Evolutionary conservation across 2,329 filamentous ascomycete genomes (phyloP).

Genomic region (Colletotrichum paranaense): DNA sequence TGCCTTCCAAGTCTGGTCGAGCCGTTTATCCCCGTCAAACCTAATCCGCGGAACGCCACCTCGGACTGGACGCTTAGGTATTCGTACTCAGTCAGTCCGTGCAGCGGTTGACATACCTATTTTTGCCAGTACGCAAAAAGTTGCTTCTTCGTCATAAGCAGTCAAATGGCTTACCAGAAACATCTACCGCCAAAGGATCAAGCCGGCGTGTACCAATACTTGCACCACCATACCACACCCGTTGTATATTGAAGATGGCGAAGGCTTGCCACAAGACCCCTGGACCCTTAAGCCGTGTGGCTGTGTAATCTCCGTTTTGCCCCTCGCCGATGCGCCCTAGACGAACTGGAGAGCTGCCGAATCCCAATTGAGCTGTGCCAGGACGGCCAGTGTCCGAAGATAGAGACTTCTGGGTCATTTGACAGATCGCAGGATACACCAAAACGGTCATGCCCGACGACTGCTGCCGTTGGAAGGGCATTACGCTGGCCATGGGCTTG

Average conservation of each 20-base stretch:
- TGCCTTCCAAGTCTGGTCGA: not conserved
- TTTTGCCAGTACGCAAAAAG: not conserved
- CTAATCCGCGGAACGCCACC: not conserved
- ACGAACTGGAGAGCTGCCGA: conserved; percentile 3
- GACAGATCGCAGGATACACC: not conserved
- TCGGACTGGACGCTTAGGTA: not conserved
- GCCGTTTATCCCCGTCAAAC: not conserved
- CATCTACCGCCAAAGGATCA: not conserved
- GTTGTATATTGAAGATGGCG: conserved; percentile 39
- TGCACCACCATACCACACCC: not conserved
- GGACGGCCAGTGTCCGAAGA: conserved; percentile 15
- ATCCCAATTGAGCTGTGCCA: conserved; percentile 11
- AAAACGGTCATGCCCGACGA: conserved; percentile 3
- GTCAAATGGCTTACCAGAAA: not conserved
- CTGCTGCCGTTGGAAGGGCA: too few relatives aligned
- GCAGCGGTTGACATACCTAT: not conserved
- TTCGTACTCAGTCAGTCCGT: too few relatives aligned
- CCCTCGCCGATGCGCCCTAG: conserved; percentile 13
- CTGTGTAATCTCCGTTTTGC: conserved; percentile 34
- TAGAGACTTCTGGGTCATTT: not conserved
- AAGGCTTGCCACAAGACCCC: conserved; percentile 39
- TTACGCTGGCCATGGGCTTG: not conserved
- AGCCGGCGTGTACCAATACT: not conserved
- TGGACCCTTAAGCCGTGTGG: conserved; percentile 32
- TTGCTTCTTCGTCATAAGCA: not conserved